Percentiles rank a stretch among this genome's conserved stretches.
Evolutionary conservation across 345 rosid species (phyloP).

Genomic region (Lagerstroemia speciosa): DNA sequence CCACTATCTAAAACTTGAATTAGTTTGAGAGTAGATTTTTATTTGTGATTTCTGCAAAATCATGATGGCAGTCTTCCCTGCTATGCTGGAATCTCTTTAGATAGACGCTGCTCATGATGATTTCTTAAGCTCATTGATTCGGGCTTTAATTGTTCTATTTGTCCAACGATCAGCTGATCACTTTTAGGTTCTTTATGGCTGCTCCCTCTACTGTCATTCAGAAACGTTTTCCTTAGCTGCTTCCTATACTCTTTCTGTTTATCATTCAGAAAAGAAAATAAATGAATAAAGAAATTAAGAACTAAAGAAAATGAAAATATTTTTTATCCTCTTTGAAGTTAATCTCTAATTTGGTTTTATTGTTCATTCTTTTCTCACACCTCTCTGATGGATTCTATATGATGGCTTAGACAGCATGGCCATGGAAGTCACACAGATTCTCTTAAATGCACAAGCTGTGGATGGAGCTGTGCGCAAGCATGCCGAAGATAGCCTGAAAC

Average conservation of each 20-base stretch:
- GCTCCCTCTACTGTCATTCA: neutral
- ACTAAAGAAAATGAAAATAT: neutral
- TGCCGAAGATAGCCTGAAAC: conserved; percentile 37
- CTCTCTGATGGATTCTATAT: neutral
- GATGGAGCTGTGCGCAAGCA: conserved; percentile 35
- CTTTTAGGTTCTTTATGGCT: neutral
- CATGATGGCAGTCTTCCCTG: neutral
- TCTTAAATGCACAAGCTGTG: conserved; percentile 42
- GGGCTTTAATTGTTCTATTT: neutral
- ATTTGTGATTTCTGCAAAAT: neutral
- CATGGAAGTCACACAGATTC: conserved; percentile 42
- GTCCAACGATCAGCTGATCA: neutral
- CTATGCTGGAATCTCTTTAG: neutral
- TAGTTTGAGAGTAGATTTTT: neutral
- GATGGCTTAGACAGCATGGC: conserved; percentile 8
- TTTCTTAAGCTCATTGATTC: too few species aligned
- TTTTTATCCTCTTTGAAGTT: neutral
- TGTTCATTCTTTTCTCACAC: neutral
- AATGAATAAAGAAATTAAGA: neutral
- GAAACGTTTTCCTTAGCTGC: too few species aligned
- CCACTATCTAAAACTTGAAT: neutral
- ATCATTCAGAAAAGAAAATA: neutral
- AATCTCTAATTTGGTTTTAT: neutral
- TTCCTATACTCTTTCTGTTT: neutral
- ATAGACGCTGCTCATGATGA: neutral